These are phyloP conservation scores for Clitopilus passeckerianus DNA, from an alignment of 768 basidiomycete species.

Conservation along the genomic window DNA sequence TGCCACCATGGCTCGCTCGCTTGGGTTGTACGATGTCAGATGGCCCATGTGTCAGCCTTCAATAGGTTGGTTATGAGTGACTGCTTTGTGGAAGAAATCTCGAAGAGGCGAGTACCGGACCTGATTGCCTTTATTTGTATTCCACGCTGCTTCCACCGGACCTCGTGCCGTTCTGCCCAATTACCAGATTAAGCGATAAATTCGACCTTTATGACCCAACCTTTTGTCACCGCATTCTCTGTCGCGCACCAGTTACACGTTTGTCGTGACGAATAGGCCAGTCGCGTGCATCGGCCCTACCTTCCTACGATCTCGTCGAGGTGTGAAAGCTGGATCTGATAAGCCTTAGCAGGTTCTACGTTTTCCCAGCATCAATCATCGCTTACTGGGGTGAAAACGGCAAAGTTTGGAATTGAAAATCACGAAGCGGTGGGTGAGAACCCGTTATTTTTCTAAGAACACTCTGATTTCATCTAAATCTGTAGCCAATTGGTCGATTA, in stretches of 20 bases:
- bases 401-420: not conserved
- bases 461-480: not conserved
- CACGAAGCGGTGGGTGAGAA: not conserved
- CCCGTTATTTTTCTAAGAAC: constrained; percentile 2
- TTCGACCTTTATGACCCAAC: not conserved
- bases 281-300: not conserved
- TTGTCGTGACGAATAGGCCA: not conserved
- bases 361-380: not conserved
- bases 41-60: not conserved
- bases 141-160: constrained; percentile 1
- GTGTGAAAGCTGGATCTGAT: not conserved
- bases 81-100: not conserved
- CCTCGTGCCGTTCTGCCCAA: not conserved
- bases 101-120: not conserved
- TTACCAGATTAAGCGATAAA: not conserved
- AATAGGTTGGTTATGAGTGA: not conserved
- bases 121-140: not conserved
- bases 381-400: not conserved
- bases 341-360: not conserved
- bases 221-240: not conserved
- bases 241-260: not conserved
- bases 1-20: not conserved
- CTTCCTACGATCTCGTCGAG: not conserved
- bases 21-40: not conserved
- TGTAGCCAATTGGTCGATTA: not conserved